Base-by-base conservation (phyloP, 495 filamentous ascomycete species). In the Gamarada debralockiae region DNA sequence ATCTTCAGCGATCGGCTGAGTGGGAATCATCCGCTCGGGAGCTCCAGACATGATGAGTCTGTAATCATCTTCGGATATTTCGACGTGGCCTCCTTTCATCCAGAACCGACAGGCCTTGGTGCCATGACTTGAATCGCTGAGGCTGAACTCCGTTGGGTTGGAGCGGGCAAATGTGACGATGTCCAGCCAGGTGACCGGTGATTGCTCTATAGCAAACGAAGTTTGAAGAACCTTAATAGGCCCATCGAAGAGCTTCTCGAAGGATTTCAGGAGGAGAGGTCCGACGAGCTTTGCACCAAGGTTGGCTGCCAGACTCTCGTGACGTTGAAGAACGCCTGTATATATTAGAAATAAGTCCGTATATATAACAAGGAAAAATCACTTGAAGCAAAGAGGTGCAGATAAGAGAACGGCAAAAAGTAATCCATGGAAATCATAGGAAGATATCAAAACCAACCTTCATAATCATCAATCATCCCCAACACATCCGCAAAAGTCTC, bases 21-120 rank as follows among this genome's bases (percentile, higher is more conserved):
- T 86, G 14, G 90, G 86, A 25, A 87, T 87, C 69, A 95, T 82
- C 68, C 89, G 84, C 67, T 93, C 86, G 14, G 89, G 81, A 55
- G 87, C 85, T 24, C 90, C 90, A 14, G 86, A 90, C 21, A 79
- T 75, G 61, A 95, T 89, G 49, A 95, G 69, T 33, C 88, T 75
- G 71, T 83, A 93, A 63, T 95, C 90, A 63, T 92, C 89, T 66
- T 93, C 89, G 31, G 82, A 84, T 55, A 95, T 92, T 67, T 95
- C 89, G 29, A 93, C 86, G 21, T 85, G 79, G 58, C 83, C 80
- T 56, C 89, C 86, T 60, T 90, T 90, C 42, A 89, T 82, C 55
- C 85, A 81, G 66, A 93, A 92, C 52, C 87, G 88, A 56, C 90
- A 92, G 27, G 83, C 81, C 18, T 81, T 81, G 52, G 78, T 69